Evolutionary conservation across 129 eudicot genomes (phyloP).

Genomic region (Artemisia argyi): DNA sequence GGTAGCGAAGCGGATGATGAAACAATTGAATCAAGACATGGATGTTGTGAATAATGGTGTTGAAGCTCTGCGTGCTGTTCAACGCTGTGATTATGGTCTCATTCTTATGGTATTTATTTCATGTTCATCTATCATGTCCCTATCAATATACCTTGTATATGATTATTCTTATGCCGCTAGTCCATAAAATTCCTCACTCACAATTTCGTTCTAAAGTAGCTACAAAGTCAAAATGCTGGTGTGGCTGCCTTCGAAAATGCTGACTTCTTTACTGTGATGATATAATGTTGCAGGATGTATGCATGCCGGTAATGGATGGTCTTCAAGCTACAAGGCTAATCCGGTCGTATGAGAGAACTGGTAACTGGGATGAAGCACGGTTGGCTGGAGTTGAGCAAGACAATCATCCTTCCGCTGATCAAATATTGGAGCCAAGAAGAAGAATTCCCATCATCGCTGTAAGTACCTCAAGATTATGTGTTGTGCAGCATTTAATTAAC

Average conservation of each 20-base stretch:
- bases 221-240: no score
- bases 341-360: conserved; percentile 69
- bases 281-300: conserved; percentile 54
- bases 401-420: conserved; percentile 20
- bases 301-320: conserved; percentile 92
- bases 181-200: neutral
- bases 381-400: conserved; percentile 60
- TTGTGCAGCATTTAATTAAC: no score
- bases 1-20: conserved; percentile 77
- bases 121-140: no score
- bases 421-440: conserved; percentile 19
- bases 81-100: conserved; percentile 49
- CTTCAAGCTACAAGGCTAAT: conserved; percentile 81
- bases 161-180: neutral
- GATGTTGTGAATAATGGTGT: conserved; percentile 74
- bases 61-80: conserved; percentile 76
- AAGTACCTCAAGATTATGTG: conserved; percentile 19
- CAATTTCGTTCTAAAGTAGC: no score
- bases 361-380: conserved; percentile 79
- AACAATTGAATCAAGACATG: conserved; percentile 64
- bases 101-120: conserved; percentile 58
- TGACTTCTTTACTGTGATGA: neutral
- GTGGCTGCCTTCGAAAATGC: neutral
- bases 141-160: neutral
- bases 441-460: conserved; percentile 63